Evolutionary conservation across 2,329 filamentous ascomycete genomes (phyloP), one percentile per base, ranked within the genome.

Genomic region (Laburnicola sp.): DNA sequence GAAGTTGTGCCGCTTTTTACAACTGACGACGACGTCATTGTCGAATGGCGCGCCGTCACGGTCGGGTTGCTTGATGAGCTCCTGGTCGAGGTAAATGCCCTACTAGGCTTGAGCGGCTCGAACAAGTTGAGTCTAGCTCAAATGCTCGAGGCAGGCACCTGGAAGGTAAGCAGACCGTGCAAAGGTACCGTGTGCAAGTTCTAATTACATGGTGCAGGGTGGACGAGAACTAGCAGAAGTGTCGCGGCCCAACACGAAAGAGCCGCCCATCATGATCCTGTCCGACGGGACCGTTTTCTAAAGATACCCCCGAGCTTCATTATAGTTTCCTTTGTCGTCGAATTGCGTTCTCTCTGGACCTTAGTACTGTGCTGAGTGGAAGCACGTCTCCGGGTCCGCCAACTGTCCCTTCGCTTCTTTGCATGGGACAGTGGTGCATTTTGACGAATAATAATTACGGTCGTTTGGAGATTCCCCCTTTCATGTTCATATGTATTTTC

Each of bases 261-360:
- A 96, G 71, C 91, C 93, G 28, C 94, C 94, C 3, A 97, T 99
- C 68, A 86, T 97, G 76, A 97, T 97, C 64, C 83, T 96, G 61
- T 96, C 91, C 59, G 94, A 99, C 72, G 94, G 94, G 56, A 97
- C 94, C 23, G 90, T 99, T 59, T 97, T 99, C 72, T 96, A 85
- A 43, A 74, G 73, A 75, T 75, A 75, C 73, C 72, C 73, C 60
- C 56, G 58, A 59, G 25, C 30, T 22, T 43, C 23, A 10, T 49
- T 44, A 57, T 64, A 66, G 57, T 41, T 60, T 58, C 65, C 57
- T 61, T 45, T 31, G 32, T 45, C 34, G 8, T 45, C 43, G 25
- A 28, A 27, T 64, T 64, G 58, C 53, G 57, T 66, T 63, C 54
- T 44, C 57, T 42, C 37, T 42, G 52, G 44, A 47, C 16, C 31